Evolutionary conservation across 768 basidiomycete species (phyloP).

Genomic region (Mycena crocata): DNA sequence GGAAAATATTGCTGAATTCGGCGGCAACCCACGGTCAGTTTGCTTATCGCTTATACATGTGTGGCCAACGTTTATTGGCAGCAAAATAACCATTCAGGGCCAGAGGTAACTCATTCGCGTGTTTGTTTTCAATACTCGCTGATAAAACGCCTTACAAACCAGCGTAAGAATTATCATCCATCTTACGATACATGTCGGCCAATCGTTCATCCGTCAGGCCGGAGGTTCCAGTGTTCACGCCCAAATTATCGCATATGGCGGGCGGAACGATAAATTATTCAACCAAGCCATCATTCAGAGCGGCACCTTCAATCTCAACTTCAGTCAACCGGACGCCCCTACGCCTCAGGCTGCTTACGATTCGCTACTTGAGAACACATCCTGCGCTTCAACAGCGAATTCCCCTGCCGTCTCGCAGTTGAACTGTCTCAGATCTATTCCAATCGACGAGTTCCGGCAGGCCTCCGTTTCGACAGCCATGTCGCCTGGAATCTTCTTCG

Average conservation of each 20-base stretch:
- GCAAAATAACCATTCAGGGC: slow-evolving; percentile 27
- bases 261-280: slow-evolving; percentile 30
- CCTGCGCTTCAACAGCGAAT: slow-evolving; percentile 21
- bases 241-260: slow-evolving; percentile 45
- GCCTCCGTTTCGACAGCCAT: slow-evolving; percentile 19
- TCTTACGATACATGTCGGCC: too few species aligned
- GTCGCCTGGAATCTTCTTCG: slow-evolving; percentile 23
- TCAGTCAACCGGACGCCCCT: slow-evolving; percentile 1
- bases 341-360: slow-evolving; percentile 21
- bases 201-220: too few species aligned
- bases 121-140: too few species aligned
- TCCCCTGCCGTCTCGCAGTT: slow-evolving; percentile 18
- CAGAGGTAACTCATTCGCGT: too few species aligned
- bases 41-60: slow-evolving; percentile 6
- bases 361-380: slow-evolving; percentile 24
- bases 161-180: too few species aligned
- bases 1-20: slow-evolving; percentile 45
- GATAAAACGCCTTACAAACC: too few species aligned
- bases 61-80: not conserved
- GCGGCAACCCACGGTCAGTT: slow-evolving; percentile 38
- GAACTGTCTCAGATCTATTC: slow-evolving; percentile 24
- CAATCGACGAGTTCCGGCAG: slow-evolving; percentile 30
- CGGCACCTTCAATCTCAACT: slow-evolving; percentile 23
- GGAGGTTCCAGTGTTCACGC: too few species aligned
- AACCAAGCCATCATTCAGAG: slow-evolving; percentile 31